Conservation (phyloP, 495 filamentous ascomycete species). For the Aspergillus asperescens region DNA sequence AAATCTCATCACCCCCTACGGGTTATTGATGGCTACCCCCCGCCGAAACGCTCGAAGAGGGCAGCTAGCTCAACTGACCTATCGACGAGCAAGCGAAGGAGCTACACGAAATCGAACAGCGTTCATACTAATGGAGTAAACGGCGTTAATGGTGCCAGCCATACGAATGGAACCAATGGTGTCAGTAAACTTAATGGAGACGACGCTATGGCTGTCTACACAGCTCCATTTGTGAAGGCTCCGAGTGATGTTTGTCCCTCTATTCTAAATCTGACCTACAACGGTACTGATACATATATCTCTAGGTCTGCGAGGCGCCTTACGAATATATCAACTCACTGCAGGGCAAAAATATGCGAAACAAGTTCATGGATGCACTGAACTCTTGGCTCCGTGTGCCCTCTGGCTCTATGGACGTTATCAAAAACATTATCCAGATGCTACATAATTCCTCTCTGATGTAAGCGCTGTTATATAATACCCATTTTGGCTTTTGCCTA, state of each 20-base stretch:
- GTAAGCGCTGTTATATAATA: background rate
- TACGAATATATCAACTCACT: slow-evolving; percentile 7
- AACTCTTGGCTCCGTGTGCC: background rate
- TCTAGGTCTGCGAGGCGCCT: background rate
- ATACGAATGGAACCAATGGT: background rate
- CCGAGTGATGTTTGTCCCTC: background rate
- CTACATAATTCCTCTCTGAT: slow-evolving; percentile 7
- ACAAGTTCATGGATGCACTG: slow-evolving; percentile 1
- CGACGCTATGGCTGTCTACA: background rate
- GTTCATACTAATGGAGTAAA: no score
- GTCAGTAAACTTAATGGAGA: background rate
- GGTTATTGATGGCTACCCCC: background rate
- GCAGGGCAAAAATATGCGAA: slow-evolving; percentile 1
- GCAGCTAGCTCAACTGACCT: background rate
- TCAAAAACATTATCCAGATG: background rate
- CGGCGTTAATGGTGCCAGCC: no score
- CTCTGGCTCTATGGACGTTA: background rate
- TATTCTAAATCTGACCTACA: background rate
- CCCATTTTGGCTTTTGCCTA: background rate
- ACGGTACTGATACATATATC: background rate
- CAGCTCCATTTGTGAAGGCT: background rate
- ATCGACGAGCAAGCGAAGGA: background rate
- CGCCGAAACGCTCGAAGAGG: background rate
- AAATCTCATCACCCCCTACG: background rate
- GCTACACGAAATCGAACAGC: no score